Conservation (phyloP, 257 asterid genomes). For the Haberlea rhodopensis region DNA sequence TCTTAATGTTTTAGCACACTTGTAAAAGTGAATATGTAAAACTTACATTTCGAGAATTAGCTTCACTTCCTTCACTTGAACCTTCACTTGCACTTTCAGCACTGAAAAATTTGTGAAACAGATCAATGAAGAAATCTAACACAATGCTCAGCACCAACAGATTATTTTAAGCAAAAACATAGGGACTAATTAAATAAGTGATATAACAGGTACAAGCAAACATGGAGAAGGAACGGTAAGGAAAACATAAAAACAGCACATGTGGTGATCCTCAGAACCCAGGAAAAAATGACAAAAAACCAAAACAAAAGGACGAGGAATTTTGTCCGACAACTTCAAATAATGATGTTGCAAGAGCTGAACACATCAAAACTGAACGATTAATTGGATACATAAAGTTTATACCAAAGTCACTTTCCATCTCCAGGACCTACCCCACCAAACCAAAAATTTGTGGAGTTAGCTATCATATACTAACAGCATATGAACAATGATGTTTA, state of each 20-base stretch:
- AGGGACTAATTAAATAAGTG: constrained; percentile 3
- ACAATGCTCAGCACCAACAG: neutral
- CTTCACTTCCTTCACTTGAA: constrained; percentile 88
- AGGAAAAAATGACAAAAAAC: neutral
- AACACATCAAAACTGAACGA: neutral
- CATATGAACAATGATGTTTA: neutral
- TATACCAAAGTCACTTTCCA: neutral
- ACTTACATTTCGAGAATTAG: constrained; percentile 81
- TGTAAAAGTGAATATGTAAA: constrained; percentile 7
- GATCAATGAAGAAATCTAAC: constrained; percentile 9
- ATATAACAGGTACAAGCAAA: neutral
- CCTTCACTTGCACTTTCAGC: constrained; percentile 88
- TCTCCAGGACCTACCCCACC: neutral
- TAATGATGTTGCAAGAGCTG: neutral
- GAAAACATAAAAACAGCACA: neutral
- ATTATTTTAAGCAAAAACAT: neutral
- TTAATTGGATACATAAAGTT: neutral
- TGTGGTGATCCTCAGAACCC: neutral
- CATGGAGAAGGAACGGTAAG: neutral
- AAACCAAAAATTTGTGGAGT: neutral
- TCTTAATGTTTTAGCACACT: constrained; percentile 4
- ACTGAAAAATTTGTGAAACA: constrained; percentile 48
- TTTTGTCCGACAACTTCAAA: neutral
- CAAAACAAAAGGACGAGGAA: neutral
- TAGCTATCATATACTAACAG: constrained; percentile 2